Percentiles rank a stretch among this genome's conserved stretches.
phyloP scores from a whole-genome alignment of 2,329 filamentous ascomycete genomes.

The Macrophomina tecta region DNA sequence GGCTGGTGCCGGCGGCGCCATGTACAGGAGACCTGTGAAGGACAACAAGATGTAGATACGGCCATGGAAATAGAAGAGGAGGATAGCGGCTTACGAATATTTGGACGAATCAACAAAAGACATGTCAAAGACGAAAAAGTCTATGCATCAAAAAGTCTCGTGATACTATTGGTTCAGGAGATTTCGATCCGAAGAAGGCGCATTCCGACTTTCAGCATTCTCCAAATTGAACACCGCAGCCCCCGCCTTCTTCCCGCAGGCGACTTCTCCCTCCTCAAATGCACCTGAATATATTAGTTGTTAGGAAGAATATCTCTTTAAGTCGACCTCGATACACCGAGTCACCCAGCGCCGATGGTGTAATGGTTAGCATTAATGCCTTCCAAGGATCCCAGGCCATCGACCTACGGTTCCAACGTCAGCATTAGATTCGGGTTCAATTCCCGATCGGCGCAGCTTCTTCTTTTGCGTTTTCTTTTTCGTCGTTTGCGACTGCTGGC shows the following conservation, averaged over 20 bases:
- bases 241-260: not conserved
- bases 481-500: no score
- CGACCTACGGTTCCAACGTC: not conserved
- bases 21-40: conserved; percentile 36
- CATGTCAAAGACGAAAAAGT: not conserved
- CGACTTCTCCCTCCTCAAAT: not conserved
- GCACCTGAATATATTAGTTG: no score
- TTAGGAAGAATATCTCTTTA: no score
- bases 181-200: no score
- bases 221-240: not conserved
- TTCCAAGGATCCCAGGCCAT: not conserved
- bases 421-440: no score
- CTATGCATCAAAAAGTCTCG: not conserved
- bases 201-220: no score
- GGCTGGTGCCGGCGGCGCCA: conserved; percentile 40
- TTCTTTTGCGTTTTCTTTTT: no score
- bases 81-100: not conserved
- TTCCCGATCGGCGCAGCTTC: no score
- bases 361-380: not conserved
- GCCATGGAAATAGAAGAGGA: not conserved
- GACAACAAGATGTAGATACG: conserved; percentile 24
- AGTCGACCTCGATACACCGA: no score
- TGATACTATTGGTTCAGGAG: not conserved
- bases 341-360: not conserved
- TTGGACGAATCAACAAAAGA: not conserved